Evolutionary conservation across 1,284 basidiomycete species (phyloP).

Genomic region (Sporisorium graminicola): DNA sequence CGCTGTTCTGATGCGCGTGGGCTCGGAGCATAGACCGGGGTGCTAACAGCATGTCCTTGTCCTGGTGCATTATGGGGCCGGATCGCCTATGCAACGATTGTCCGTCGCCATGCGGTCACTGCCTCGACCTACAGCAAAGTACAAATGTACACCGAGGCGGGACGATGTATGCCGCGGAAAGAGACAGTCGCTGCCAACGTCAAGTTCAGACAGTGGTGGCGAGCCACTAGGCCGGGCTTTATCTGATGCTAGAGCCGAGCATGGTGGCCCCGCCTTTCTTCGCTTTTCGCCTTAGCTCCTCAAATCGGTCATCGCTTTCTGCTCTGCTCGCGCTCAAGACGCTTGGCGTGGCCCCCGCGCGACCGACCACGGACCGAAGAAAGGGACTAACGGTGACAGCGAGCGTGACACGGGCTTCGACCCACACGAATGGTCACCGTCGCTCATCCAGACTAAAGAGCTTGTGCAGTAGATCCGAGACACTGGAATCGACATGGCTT

Average conservation of each 20-base stretch:
- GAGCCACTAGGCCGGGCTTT: too few species aligned
- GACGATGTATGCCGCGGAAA: not conserved
- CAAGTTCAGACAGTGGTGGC: too few species aligned
- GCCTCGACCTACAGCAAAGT: constrained; percentile 1
- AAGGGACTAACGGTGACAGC: not conserved
- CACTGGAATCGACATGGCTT: not conserved
- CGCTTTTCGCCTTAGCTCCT: too few species aligned
- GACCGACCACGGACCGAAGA: not conserved
- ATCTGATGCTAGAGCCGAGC: not conserved
- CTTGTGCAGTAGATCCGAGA: not conserved
- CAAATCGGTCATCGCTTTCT: not conserved
- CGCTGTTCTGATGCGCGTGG: too few species aligned
- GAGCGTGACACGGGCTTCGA: constrained; percentile 3
- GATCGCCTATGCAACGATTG: not conserved
- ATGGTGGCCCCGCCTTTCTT: not conserved
- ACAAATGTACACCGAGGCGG: too few species aligned
- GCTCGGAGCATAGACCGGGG: not conserved
- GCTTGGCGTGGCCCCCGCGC: not conserved
- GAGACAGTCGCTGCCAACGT: too few species aligned
- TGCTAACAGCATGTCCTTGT: not conserved
- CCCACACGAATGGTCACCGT: not conserved
- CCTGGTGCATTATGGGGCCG: not conserved
- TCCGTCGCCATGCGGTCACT: not conserved
- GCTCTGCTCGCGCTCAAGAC: not conserved
- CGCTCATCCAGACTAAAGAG: not conserved